Evolutionary conservation across 1,139 yeast species (phyloP).

Genomic region (Yamadazyma trypodendri): DNA sequence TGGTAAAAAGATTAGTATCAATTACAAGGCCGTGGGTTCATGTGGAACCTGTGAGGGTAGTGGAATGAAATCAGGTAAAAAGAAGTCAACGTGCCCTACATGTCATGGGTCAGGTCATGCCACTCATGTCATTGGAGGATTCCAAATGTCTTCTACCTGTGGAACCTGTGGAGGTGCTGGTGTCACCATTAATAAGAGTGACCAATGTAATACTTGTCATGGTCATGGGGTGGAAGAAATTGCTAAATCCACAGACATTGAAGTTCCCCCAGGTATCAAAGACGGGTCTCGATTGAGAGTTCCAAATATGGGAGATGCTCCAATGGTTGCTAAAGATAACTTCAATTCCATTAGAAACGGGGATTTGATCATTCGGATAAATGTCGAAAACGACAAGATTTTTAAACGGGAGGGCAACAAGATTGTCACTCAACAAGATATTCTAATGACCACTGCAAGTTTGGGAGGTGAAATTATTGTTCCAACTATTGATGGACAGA

Average conservation of each 20-base stretch:
- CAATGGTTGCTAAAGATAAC: slow-evolving; percentile 64
- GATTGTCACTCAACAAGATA: slow-evolving; percentile 60
- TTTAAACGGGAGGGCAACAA: slow-evolving; percentile 68
- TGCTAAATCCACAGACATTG: slow-evolving; percentile 69
- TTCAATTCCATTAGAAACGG: slow-evolving; percentile 72
- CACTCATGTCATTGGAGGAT: slow-evolving; percentile 87
- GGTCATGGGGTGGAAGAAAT: slow-evolving; percentile 84
- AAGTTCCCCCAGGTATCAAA: slow-evolving; percentile 83
- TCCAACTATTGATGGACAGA: slow-evolving; percentile 81
- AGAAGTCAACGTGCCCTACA: slow-evolving; percentile 74
- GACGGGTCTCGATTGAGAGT: slow-evolving; percentile 86
- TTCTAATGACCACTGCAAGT: slow-evolving; percentile 95
- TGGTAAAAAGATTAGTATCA: slow-evolving; percentile 68
- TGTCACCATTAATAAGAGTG: slow-evolving; percentile 63
- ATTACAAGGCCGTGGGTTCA: slow-evolving; percentile 71
- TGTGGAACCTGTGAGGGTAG: slow-evolving; percentile 82
- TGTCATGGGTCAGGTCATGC: slow-evolving; percentile 95
- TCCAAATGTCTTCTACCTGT: slow-evolving; percentile 96
- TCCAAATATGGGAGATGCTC: slow-evolving; percentile 90
- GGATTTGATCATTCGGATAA: slow-evolving; percentile 79
- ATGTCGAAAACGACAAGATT: slow-evolving; percentile 69
- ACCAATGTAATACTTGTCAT: slow-evolving; percentile 77
- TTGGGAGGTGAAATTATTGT: slow-evolving; percentile 87
- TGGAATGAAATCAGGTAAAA: slow-evolving; percentile 77
- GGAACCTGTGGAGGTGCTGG: slow-evolving; percentile 87